These are phyloP conservation scores for Ascochyta pisi DNA, from an alignment of 2,329 filamentous ascomycete species.

Conservation along the genomic window DNA sequence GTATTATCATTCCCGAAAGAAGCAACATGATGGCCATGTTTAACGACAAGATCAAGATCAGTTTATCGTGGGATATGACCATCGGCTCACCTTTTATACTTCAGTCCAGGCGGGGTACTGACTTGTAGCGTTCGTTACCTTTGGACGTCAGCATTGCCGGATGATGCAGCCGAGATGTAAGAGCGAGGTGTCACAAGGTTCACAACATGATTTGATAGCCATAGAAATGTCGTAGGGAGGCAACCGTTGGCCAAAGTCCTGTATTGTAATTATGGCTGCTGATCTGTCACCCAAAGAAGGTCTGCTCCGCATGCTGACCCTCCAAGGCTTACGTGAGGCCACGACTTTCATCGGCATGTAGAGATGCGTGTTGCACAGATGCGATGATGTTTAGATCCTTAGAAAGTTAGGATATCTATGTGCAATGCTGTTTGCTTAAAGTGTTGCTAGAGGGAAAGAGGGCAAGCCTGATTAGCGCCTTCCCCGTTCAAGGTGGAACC, in stretches of 20 bases:
- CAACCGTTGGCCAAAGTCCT: neutral
- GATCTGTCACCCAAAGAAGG: neutral
- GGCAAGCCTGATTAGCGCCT: too few species aligned
- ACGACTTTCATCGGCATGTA: neutral
- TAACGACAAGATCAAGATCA: neutral
- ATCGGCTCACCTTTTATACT: neutral
- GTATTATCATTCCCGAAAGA: neutral
- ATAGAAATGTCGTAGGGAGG: neutral
- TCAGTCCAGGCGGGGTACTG: neutral
- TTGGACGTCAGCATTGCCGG: neutral
- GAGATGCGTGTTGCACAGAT: neutral
- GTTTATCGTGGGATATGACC: neutral
- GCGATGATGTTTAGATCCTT: neutral
- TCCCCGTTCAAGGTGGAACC: too few species aligned
- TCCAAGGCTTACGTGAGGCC: slow-evolving; percentile 6
- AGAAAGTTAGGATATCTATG: too few species aligned
- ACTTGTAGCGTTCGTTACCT: neutral
- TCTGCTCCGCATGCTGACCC: neutral
- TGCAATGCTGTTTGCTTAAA: too few species aligned
- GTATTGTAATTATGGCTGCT: neutral
- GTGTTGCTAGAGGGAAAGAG: too few species aligned
- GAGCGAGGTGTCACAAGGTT: neutral
- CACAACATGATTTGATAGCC: neutral
- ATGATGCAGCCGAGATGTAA: neutral
- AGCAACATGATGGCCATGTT: neutral